Evolutionary conservation across 2,329 filamentous ascomycete genomes (phyloP).

Genomic region (Fusarium cicatricum): DNA sequence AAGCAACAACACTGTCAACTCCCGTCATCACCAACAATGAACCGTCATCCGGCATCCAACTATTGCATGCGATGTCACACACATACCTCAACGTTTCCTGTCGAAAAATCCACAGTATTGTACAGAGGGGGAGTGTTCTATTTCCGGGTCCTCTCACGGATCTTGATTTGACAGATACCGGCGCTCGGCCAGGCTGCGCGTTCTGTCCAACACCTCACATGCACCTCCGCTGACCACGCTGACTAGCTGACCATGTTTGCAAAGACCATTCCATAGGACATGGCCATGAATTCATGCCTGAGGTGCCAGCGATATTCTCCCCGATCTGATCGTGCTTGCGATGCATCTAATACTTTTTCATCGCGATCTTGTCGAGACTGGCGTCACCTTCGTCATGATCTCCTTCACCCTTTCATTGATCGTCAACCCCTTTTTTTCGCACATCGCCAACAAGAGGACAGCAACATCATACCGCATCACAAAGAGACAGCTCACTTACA

Average conservation of each 20-base stretch:
- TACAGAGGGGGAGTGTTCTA: no score
- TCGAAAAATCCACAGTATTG: slow-evolving; percentile 4
- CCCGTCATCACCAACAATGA: background rate
- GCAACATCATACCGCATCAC: background rate
- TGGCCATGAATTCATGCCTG: slow-evolving; percentile 11
- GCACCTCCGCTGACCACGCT: no score
- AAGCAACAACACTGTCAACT: no score
- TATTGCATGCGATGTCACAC: slow-evolving; percentile 15
- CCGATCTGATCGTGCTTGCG: slow-evolving; percentile 22
- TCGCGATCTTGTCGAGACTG: slow-evolving; percentile 21
- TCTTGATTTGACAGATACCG: slow-evolving; percentile 24
- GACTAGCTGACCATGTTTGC: no score
- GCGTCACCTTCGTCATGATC: slow-evolving; percentile 28
- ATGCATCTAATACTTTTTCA: background rate
- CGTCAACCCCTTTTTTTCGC: background rate
- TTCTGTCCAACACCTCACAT: no score
- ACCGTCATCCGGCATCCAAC: no score
- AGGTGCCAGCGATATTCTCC: slow-evolving; percentile 10
- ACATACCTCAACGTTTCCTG: background rate
- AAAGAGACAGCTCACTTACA: slow-evolving; percentile 2
- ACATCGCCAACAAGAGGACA: background rate
- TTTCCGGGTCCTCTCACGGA: background rate
- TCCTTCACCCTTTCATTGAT: slow-evolving; percentile 15
- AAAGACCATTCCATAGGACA: no score
- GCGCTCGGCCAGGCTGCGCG: background rate